These are phyloP conservation scores for Eimeria acervulina DNA, from an alignment of 169 alveolate species.

Conservation along the genomic window DNA sequence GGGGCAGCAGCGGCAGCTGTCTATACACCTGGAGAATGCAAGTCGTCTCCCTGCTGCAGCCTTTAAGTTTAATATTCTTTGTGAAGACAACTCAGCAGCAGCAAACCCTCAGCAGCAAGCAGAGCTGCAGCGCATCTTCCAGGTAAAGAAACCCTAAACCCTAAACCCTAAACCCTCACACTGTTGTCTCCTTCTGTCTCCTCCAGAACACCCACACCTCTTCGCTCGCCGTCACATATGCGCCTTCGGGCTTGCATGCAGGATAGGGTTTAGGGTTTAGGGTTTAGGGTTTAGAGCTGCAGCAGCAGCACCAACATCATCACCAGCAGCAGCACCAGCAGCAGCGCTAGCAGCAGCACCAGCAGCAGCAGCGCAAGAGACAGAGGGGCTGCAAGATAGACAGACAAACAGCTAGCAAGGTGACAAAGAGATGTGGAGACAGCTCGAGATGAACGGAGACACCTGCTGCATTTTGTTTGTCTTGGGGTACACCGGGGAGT, in stretches of 20 bases:
- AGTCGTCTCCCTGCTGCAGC: constrained; percentile 56
- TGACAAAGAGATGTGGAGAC: too few species aligned
- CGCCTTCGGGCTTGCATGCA: not conserved
- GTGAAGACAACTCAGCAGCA: not conserved
- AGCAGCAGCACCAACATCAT: too few species aligned
- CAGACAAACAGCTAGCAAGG: too few species aligned
- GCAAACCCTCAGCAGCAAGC: not conserved
- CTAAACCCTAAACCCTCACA: too few species aligned
- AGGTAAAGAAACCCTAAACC: not conserved
- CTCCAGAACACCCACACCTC: not conserved
- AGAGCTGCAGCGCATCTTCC: constrained; percentile 1
- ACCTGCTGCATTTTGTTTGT: too few species aligned
- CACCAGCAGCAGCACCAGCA: not conserved
- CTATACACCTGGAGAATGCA: constrained; percentile 62
- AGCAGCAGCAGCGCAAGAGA: not conserved
- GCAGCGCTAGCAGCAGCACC: constrained; percentile 12
- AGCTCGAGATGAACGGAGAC: too few species aligned
- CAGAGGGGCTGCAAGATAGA: not conserved
- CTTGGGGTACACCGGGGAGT: too few species aligned
- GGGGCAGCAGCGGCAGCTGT: constrained; percentile 64
- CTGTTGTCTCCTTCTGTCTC: not conserved
- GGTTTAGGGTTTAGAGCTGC: constrained; percentile 5
- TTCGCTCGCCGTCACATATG: not conserved
- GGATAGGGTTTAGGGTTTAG: not conserved
- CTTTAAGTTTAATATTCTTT: constrained; percentile 12